Evolutionary conservation across 73 alveolate species (phyloP), one percentile per base, ranked within the genome.

Genomic region (Paramecium sexaurelia): DNA sequence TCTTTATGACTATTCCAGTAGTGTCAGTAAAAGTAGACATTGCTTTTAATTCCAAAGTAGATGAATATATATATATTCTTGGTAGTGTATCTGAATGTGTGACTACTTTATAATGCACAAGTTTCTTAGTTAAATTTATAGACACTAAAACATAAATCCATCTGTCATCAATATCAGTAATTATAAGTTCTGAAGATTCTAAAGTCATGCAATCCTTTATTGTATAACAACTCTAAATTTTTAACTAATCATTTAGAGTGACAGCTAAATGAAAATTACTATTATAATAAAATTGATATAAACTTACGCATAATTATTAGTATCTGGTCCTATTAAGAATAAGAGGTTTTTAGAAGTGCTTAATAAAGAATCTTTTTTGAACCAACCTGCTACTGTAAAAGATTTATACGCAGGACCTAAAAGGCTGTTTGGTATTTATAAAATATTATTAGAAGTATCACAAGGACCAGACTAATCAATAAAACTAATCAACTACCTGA

Each of bases 351-450:
- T 66, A 33, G 47, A 20, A 3, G 84, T 66, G 20, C 51, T 32
- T 22, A n/a, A 13, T 66, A n/a, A 66, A 22, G 84, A 24, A 33
- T 33, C 45, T 66, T 33, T 66, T 22, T 66, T 66, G 84, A 66
- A 66, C 84, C 84, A 66, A 33, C 84, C 84, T 32, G 9, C 84
- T 5, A 66, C 45, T 66, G 84, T 66, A 66, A 66, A 66, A 1
- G 43, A 66, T 13, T 15, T 19, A 33, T 32, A 66, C 13, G 84
- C 39, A 22, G 51, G 51, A 29, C 84, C 84, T n/a, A 66, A n/a
- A 29, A 66, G 45, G 45, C 45, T 66, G 39, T 66, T 66, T 66
- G 84, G 84, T 32, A 66, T 66, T 33, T 27, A 66, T 24, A 66
- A 66, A 29, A 66, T 24, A 29, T 33, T 33, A 22, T 2, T 7